A percentile compares a stretch with the other conserved stretches of the same genome.
phyloP scores from a whole-genome alignment of 2,329 filamentous ascomycete genomes.

The Penicillium crustosum region DNA sequence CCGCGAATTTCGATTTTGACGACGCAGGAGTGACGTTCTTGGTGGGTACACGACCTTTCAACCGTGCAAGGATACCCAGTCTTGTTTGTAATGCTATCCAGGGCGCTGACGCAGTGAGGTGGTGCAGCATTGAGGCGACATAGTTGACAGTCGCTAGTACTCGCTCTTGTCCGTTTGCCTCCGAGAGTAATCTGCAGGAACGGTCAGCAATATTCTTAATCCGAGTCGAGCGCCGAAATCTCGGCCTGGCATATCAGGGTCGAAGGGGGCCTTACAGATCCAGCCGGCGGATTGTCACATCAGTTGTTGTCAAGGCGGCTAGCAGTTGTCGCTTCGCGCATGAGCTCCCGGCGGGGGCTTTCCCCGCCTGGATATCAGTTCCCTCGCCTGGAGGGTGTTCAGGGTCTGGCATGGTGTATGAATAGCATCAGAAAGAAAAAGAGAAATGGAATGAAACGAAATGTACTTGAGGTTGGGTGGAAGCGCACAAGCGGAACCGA shows the following conservation, averaged over 20 bases:
- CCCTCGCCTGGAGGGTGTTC: slow-evolving; percentile 13
- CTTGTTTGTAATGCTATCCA: slow-evolving; percentile 43
- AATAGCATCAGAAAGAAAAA: slow-evolving; percentile 4
- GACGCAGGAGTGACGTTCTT: slow-evolving; percentile 23
- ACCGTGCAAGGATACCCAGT: slow-evolving; percentile 43
- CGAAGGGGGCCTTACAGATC: slow-evolving; percentile 26
- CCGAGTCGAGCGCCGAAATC: not conserved
- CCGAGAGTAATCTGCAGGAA: slow-evolving; percentile 59
- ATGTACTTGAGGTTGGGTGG: not conserved
- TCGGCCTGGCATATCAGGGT: not conserved
- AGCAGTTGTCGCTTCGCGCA: slow-evolving; percentile 25
- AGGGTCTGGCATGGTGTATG: slow-evolving; percentile 25
- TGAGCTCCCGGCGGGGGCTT: slow-evolving; percentile 22
- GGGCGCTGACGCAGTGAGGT: slow-evolving; percentile 58
- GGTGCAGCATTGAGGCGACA: slow-evolving; percentile 60
- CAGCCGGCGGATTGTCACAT: slow-evolving; percentile 32
- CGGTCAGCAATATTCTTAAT: slow-evolving; percentile 1
- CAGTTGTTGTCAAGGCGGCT: slow-evolving; percentile 29
- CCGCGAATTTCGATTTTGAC: slow-evolving; percentile 51
- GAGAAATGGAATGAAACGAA: not conserved
- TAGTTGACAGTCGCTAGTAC: slow-evolving; percentile 70
- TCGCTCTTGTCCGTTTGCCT: slow-evolving; percentile 67
- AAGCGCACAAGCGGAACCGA: slow-evolving; percentile 25
- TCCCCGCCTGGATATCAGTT: slow-evolving; percentile 21
- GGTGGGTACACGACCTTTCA: slow-evolving; percentile 25